These are phyloP conservation scores for Ceraceosorus bombacis DNA, from an alignment of 1,284 basidiomycete genomes.

Conservation along the genomic window DNA sequence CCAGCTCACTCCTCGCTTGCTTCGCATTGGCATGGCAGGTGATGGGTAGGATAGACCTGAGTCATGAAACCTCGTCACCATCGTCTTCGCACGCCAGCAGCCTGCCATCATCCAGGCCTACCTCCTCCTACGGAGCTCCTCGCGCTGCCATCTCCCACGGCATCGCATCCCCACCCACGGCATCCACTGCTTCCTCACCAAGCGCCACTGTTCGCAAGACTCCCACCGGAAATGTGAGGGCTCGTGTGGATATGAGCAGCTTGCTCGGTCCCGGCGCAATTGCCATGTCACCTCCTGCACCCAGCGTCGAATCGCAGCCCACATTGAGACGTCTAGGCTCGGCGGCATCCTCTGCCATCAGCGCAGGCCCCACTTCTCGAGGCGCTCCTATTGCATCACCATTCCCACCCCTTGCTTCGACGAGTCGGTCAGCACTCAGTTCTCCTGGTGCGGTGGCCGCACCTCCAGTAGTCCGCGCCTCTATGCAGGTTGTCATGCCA, in stretches of 20 bases:
- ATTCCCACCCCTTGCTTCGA: background rate
- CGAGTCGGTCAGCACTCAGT: no score
- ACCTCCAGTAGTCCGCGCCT: no score
- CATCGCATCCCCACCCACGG: no score
- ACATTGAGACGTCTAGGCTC: no score
- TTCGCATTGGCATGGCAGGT: constrained; percentile 2
- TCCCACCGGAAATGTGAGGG: no score
- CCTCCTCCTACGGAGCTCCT: background rate
- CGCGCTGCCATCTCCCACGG: background rate
- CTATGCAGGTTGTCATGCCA: background rate
- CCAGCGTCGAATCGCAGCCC: no score
- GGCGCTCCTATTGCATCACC: background rate
- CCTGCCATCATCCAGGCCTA: background rate
- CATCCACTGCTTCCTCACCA: background rate
- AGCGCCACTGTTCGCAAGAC: background rate
- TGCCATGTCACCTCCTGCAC: no score
- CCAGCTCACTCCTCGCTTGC: background rate
- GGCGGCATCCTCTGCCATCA: background rate
- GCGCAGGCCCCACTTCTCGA: background rate
- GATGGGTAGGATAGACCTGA: constrained; percentile 14
- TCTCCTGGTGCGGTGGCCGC: no score
- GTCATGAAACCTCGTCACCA: background rate
- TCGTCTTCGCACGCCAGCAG: background rate
- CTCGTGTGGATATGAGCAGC: no score
- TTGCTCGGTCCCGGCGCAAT: no score